A percentile compares a stretch with the other conserved stretches of the same genome.
Conservation (phyloP, 306 rosid genomes). For the Cicer yamashitae region DNA sequence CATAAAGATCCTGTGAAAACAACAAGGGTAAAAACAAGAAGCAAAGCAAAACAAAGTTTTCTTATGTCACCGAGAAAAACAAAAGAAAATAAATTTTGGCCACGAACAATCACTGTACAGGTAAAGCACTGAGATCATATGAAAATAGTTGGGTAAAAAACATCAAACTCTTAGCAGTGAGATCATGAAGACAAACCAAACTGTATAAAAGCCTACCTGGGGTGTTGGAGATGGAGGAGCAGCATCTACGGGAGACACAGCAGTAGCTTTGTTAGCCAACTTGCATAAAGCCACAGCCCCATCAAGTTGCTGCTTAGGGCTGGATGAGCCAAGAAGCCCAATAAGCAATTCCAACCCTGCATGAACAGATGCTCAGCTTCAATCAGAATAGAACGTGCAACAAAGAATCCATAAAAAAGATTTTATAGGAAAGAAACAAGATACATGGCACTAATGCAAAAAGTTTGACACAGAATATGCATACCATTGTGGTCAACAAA, state of each 20-base stretch:
- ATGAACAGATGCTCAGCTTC: slow-evolving; percentile 41
- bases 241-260: slow-evolving; percentile 90
- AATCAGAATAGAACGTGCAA: slow-evolving; percentile 29
- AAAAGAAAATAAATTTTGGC: background rate
- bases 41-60: background rate
- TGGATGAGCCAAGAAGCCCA: slow-evolving; percentile 79
- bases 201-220: slow-evolving; percentile 62
- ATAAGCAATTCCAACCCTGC: slow-evolving; percentile 94
- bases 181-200: slow-evolving; percentile 23
- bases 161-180: slow-evolving; percentile 23
- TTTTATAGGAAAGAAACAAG: slow-evolving; percentile 39
- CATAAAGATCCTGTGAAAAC: slow-evolving; percentile 23
- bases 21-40: slow-evolving; percentile 8
- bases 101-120: slow-evolving; percentile 19
- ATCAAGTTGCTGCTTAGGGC: slow-evolving; percentile 85
- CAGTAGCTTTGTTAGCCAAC: slow-evolving; percentile 78
- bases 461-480: slow-evolving; percentile 36
- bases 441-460: slow-evolving; percentile 16
- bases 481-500: slow-evolving; percentile 83
- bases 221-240: slow-evolving; percentile 99
- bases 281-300: slow-evolving; percentile 91
- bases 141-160: background rate
- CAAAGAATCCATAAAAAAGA: slow-evolving; percentile 31
- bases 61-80: background rate
- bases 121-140: slow-evolving; percentile 19